Evolutionary conservation across 1,139 yeast species (phyloP), one percentile per base, ranked within the genome.

Genomic region (Saccharomyces pastorianus): DNA sequence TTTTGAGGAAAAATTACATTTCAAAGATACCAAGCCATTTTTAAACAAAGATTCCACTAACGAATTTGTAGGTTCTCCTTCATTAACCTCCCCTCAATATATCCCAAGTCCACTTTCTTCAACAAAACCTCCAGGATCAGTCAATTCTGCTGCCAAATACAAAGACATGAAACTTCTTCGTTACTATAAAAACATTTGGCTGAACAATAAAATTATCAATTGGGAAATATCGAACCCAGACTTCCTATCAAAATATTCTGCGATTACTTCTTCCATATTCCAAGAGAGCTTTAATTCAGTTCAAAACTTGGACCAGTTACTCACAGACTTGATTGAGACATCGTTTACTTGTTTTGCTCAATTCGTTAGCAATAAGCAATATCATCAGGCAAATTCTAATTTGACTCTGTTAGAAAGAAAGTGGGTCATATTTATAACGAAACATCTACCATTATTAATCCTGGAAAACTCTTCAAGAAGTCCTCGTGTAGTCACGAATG

Each of bases 261-360:
- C 65, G 6, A 68, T 68, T 11, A 59, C 61, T 3, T 50, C 60
- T 4, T 53, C 61, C 2, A 54, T 65, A 8, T 61, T 62, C 14
- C 60, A 56, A 48, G 61, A 59, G 23, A 51, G 56, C 4, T 56
- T 53, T 0, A 47, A 51, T 14, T 11, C 56, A 6, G 49, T 57
- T 3, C 61, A 59, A 38, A 52, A 58, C 7, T 47, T 55, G 11
- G 66, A 60, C 44, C 55, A 58, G 1, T 41, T 64, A 14, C 55
- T 68, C 3, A 53, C 62, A n/a, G 71, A 68, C 55, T 54, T 68
- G 31, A 63, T 67, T 38, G 71, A 68, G 48, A 67, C 71, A 1
- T 60, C 71, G 2, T 68, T 66, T 46, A 68, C 69, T 1, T 67
- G 69, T 49, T 68, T 68, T 58, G 71, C 71, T 1, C 71, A 67